Conservation (phyloP, 257 asterid genomes). For the Solanum rostratum region DNA sequence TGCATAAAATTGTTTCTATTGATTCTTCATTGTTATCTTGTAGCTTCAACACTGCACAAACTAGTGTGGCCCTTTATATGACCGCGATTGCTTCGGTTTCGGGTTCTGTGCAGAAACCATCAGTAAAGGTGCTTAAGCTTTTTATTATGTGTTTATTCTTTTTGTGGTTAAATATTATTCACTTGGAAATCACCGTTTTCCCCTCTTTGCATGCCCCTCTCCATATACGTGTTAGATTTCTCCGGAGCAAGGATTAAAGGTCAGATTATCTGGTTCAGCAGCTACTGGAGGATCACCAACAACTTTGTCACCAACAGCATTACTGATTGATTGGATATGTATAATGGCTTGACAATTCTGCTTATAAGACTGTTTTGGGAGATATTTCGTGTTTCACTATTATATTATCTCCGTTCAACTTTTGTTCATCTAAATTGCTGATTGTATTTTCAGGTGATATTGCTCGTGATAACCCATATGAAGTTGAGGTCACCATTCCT, state of each 20-base stretch:
- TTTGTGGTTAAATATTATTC: background rate
- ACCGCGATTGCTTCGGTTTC: conserved; percentile 76
- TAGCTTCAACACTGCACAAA: conserved; percentile 83
- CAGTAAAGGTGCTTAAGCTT: conserved; percentile 46
- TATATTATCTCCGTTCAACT: background rate
- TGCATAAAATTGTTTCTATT: background rate
- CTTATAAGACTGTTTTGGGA: background rate
- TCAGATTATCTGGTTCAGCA: conserved; percentile 69
- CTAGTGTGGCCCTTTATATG: conserved; percentile 59
- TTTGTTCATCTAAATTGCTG: conserved; percentile 8
- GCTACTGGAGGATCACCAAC: conserved; percentile 75
- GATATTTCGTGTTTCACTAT: background rate
- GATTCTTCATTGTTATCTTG: conserved; percentile 17
- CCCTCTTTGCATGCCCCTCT: background rate
- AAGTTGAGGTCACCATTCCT: conserved; percentile 77
- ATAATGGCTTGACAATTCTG: background rate
- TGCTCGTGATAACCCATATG: conserved; percentile 57
- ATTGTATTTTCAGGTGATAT: conserved; percentile 45
- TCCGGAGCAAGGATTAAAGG: conserved; percentile 69
- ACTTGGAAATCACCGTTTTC: background rate
- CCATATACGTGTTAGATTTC: conserved; percentile 32
- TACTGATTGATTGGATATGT: conserved; percentile 78
- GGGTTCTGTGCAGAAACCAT: conserved; percentile 60
- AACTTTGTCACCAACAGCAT: conserved; percentile 69
- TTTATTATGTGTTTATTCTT: background rate